Base-by-base conservation (phyloP, 257 asterid species). In the Paraleonurus japonicus region DNA sequence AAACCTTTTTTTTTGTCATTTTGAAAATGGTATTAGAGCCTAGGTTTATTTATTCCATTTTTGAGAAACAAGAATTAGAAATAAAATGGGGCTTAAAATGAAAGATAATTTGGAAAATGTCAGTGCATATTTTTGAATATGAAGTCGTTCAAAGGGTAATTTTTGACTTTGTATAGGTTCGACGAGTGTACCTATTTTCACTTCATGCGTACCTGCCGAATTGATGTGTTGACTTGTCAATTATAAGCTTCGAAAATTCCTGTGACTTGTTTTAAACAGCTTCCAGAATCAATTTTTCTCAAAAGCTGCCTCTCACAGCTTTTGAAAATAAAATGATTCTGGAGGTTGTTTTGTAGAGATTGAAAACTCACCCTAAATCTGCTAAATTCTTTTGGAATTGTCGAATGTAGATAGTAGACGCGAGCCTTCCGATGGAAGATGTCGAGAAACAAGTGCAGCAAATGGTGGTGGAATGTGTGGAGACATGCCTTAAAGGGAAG, bases 361-460 rank as follows among this genome's bases (percentile, higher is more conserved):
- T n/a, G n/a, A n/a, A n/a, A n/a, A n/a, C n/a, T n/a, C n/a, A n/a
- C n/a, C n/a, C n/a, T n/a, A n/a, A n/a, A n/a, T n/a, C n/a, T n/a
- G n/a, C n/a, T n/a, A n/a, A n/a, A n/a, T n/a, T 28, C 33, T 28
- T 28, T 28, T 5, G 33, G 5, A 28, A 37, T 28, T 48, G 17
- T 62, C 26, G 5, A 9, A 76, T 80, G 81, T 76, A 94, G 98
- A 76, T 83, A 15, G 58, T 90, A 48, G 97, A 94, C 76, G 97
- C 95, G 50, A 78, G 87, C 45, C 89, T 83, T 72, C 77, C 96
- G 9, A 55, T 94, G 15, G 96, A 85, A 80, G 96, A 89, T 23
- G 82, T 93, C 30, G 94, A 86, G 86, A 83, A 85, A 45, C 83
- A 78, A 75, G 78, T 90, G 60, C 80, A 76, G 54, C 83, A 86